phyloP scores from a whole-genome alignment of 176 grass and related monocot genomes.

The Zoysia pacifica region DNA sequence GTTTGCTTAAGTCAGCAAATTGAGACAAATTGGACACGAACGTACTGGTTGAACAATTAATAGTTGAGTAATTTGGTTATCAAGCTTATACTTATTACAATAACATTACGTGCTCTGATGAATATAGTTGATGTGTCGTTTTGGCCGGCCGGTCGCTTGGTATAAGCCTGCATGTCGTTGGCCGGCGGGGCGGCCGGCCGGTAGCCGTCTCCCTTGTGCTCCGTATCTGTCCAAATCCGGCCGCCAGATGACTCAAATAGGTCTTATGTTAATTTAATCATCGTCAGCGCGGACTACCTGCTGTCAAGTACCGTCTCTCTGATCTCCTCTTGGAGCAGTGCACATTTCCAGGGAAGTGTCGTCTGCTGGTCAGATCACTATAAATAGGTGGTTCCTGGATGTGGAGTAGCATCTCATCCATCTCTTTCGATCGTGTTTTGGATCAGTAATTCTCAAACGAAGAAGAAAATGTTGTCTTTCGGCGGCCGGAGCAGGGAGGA shows the following conservation, averaged over 20 bases:
- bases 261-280: slow-evolving; percentile 32
- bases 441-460: background rate
- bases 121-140: background rate
- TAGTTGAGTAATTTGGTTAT: too few species aligned
- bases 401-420: slow-evolving; percentile 17
- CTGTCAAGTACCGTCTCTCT: background rate
- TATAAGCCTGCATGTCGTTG: background rate
- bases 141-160: background rate
- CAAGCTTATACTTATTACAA: background rate
- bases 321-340: too few species aligned
- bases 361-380: background rate
- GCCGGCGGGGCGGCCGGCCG: background rate
- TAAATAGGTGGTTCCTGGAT: background rate
- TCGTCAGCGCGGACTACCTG: background rate
- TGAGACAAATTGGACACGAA: background rate
- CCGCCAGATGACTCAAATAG: slow-evolving; percentile 4
- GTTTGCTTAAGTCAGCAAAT: background rate
- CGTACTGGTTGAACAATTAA: too few species aligned
- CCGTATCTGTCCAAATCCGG: slow-evolving; percentile 30
- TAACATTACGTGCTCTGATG: background rate
- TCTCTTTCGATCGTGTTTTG: background rate
- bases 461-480: background rate
- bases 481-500: background rate
- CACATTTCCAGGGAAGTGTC: background rate
- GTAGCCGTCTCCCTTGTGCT: background rate